phyloP scores from a whole-genome alignment of 192 early-diverging fungal species.

The Globomyces pollinis-pini region DNA sequence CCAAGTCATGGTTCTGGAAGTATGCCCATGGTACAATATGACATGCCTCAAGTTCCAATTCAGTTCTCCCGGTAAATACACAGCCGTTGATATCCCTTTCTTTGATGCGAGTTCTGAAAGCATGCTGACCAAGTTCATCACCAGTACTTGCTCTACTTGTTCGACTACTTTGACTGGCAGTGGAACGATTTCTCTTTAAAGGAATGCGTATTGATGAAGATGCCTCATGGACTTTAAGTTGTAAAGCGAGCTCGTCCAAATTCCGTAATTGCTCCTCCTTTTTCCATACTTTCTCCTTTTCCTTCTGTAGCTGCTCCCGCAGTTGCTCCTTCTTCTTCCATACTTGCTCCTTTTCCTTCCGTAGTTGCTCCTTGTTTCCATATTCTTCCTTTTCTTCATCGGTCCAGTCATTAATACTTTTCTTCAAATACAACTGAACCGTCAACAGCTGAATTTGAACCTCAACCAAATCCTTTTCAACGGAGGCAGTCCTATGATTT shows the following conservation, averaged over 20 bases:
- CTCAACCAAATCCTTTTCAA: neutral
- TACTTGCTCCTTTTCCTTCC: slow-evolving; percentile 5
- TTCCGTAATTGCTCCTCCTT: no score
- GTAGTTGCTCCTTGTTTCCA: slow-evolving; percentile 4
- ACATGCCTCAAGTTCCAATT: neutral
- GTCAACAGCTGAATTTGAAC: neutral
- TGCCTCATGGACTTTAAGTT: no score
- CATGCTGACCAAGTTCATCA: neutral
- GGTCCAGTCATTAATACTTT: slow-evolving; percentile 1
- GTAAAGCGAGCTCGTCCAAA: no score
- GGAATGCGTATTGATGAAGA: no score
- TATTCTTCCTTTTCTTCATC: neutral
- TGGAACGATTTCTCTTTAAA: no score
- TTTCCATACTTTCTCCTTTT: no score
- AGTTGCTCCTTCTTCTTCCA: no score
- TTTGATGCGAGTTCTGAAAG: neutral
- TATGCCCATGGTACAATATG: neutral
- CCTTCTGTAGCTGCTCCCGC: no score
- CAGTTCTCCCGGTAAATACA: neutral
- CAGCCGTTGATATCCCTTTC: slow-evolving; percentile 3
- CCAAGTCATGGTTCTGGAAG: neutral
- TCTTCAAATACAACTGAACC: neutral
- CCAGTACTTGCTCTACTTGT: neutral
- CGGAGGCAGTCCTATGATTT: neutral
- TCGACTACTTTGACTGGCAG: no score